Conservation (phyloP, 257 asterid genomes). For the Fraxinus americana region DNA sequence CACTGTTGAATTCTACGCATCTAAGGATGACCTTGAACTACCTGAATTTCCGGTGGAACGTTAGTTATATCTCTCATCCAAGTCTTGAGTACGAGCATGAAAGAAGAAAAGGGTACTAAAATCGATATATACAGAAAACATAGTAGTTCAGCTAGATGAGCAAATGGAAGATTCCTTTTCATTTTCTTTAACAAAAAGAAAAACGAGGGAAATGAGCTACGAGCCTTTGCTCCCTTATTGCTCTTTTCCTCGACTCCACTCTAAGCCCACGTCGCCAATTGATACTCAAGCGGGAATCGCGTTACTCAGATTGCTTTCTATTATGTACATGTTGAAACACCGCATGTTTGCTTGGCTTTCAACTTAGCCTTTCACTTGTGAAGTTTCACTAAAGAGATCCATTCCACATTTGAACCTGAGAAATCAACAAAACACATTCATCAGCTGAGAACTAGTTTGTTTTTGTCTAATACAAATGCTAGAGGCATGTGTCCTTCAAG, state of each 20-base stretch:
- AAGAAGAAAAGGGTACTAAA: conserved; percentile 3
- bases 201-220: conserved; percentile 16
- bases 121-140: background rate
- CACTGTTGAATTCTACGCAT: background rate
- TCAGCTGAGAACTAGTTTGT: conserved; percentile 29
- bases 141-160: conserved; percentile 14
- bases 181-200: conserved; percentile 1
- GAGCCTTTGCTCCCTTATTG: conserved; percentile 29
- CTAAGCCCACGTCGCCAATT: conserved; percentile 31
- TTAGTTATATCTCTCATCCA: background rate
- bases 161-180: conserved; percentile 42
- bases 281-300: background rate
- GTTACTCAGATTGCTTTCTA: background rate
- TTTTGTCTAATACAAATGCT: background rate
- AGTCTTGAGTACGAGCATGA: background rate
- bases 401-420: conserved; percentile 30
- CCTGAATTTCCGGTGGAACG: no score
- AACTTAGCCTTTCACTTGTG: background rate
- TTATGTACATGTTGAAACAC: background rate
- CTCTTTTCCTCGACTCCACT: conserved; percentile 38
- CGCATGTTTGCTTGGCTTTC: conserved; percentile 13
- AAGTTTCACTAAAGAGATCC: background rate
- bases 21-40: no score
- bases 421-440: background rate
- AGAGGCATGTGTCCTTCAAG: background rate